phyloP scores from a whole-genome alignment of 139 green algal genomes.

The Trebouxia sp. region DNA sequence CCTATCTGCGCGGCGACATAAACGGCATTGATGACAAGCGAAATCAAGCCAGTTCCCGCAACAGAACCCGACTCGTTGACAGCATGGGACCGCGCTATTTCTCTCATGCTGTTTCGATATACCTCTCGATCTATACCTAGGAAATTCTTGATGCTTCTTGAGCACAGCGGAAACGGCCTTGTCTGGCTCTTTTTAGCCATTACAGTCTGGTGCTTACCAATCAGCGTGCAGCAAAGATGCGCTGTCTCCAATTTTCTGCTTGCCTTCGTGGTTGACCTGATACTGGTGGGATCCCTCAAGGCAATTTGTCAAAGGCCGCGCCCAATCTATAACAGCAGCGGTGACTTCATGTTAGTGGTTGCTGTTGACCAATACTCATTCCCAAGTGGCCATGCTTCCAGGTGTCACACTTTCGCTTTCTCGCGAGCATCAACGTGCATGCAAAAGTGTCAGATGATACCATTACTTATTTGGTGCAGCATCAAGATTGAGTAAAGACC shows the following conservation, averaged over 20 bases:
- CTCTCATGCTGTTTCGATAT: constrained; percentile 25
- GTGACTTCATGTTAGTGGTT: constrained; percentile 62
- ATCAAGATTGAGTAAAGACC: too few relatives aligned
- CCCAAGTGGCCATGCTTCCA: constrained; percentile 59
- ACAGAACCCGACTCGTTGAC: not conserved
- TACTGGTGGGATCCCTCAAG: constrained; percentile 57
- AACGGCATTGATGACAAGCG: not conserved
- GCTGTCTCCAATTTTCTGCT: constrained; percentile 45
- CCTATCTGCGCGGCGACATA: too few relatives aligned
- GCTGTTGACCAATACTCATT: constrained; percentile 66
- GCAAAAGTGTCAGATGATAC: too few relatives aligned
- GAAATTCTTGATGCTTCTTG: constrained; percentile 43
- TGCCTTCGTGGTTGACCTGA: constrained; percentile 57
- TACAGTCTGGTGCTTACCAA: constrained; percentile 4
- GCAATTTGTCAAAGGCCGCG: constrained; percentile 34
- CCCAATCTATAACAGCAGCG: constrained; percentile 59
- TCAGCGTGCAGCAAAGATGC: not conserved
- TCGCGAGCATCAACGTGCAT: too few relatives aligned
- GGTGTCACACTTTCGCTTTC: too few relatives aligned
- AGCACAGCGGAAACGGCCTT: constrained; percentile 58
- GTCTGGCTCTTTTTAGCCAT: constrained; percentile 46
- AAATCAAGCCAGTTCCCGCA: not conserved
- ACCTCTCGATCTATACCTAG: constrained; percentile 40
- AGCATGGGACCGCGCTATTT: constrained; percentile 15
- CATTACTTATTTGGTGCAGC: too few relatives aligned